Evolutionary conservation across 495 filamentous ascomycete genomes (phyloP).

Genomic region (Penicillium maclennaniae): DNA sequence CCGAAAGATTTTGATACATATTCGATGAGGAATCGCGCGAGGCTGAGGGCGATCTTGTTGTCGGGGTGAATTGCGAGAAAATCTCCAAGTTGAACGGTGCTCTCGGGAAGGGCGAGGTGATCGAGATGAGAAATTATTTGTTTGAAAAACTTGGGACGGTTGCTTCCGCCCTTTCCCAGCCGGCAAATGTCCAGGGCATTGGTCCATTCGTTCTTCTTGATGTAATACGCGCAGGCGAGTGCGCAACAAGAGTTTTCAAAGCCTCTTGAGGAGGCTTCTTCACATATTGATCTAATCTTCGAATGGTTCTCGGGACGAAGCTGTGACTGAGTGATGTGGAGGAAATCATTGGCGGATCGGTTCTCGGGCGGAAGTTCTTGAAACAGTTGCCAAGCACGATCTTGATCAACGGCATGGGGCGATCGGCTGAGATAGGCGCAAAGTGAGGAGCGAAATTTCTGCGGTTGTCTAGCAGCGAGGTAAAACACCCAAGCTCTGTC

Average conservation of each 20-base stretch:
- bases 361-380: slow-evolving; percentile 27
- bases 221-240: slow-evolving; percentile 28
- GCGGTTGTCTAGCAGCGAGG: slow-evolving; percentile 25
- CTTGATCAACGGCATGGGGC: slow-evolving; percentile 25
- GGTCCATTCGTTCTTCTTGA: slow-evolving; percentile 37
- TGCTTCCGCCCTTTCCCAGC: slow-evolving; percentile 1
- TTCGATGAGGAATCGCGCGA: slow-evolving; percentile 24
- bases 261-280: slow-evolving; percentile 25
- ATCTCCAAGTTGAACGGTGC: slow-evolving; percentile 16
- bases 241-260: slow-evolving; percentile 18
- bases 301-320: slow-evolving; percentile 9
- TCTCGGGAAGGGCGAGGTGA: slow-evolving; percentile 5
- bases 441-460: slow-evolving; percentile 25
- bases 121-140: slow-evolving; percentile 1
- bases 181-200: slow-evolving; percentile 7
- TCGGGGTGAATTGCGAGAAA: slow-evolving; percentile 6
- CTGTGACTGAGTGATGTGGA: slow-evolving; percentile 29
- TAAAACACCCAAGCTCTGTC: slow-evolving; percentile 39
- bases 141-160: background rate
- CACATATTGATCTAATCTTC: slow-evolving; percentile 28
- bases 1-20: slow-evolving; percentile 17
- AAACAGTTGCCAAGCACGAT: slow-evolving; percentile 42
- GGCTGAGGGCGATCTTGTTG: background rate
- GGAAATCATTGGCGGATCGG: slow-evolving; percentile 37
- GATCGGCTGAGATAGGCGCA: slow-evolving; percentile 40